These are phyloP conservation scores for Paecilomyces variotii DNA, from an alignment of 2,329 filamentous ascomycete species.

Conservation along the genomic window DNA sequence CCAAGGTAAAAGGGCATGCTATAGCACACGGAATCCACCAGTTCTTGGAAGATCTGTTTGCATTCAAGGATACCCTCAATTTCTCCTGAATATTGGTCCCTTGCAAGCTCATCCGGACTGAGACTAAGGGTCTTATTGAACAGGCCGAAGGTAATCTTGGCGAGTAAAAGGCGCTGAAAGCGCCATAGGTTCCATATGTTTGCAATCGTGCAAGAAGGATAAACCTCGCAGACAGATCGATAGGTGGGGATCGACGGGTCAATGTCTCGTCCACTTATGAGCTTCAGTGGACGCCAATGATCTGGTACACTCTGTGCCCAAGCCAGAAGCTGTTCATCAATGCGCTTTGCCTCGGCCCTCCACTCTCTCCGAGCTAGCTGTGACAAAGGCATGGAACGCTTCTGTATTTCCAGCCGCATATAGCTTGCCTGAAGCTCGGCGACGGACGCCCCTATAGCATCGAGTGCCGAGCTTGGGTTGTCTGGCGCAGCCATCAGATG, in stretches of 20 bases:
- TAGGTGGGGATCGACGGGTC: conserved; percentile 14
- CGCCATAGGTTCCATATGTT: conserved; percentile 5
- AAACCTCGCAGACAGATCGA: conserved; percentile 12
- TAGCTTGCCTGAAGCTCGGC: background rate
- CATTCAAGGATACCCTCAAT: background rate
- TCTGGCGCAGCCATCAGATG: conserved; percentile 5
- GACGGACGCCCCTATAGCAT: background rate
- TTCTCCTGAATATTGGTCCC: background rate
- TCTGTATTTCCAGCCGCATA: background rate
- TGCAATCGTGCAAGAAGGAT: conserved; percentile 14
- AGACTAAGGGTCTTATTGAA: background rate
- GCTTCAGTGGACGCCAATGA: conserved; percentile 11
- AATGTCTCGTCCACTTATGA: conserved; percentile 11
- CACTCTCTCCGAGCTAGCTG: background rate
- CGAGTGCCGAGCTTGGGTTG: background rate
- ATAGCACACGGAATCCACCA: conserved; percentile 14
- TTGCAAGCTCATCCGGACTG: background rate
- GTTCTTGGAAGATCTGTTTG: conserved; percentile 8
- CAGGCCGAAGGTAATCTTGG: background rate
- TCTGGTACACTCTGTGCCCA: conserved; percentile 8
- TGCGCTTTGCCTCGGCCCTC: background rate
- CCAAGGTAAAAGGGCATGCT: conserved; percentile 17
- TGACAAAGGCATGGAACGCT: background rate
- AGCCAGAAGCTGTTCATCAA: conserved; percentile 6
- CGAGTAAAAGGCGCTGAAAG: background rate